Evolutionary conservation across 352 stramenopile species (phyloP).

Genomic region (Phytophthora colocasiae): DNA sequence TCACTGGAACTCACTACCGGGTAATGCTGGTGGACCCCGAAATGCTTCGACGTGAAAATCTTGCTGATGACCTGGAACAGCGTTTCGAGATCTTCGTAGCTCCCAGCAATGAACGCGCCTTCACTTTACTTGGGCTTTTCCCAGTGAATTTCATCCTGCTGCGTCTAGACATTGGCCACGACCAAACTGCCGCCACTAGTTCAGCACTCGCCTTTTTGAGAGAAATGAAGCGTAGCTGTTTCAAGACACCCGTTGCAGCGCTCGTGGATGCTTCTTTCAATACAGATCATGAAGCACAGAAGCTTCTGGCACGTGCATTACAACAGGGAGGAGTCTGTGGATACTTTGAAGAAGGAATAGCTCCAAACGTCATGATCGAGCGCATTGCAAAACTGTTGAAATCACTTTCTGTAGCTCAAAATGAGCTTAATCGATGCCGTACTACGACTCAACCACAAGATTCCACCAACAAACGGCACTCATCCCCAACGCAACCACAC

Average conservation of each 20-base stretch:
- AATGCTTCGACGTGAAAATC: constrained; percentile 65
- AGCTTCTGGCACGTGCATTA: constrained; percentile 58
- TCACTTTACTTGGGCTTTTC: constrained; percentile 70
- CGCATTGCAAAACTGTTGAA: constrained; percentile 61
- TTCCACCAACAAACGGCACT: constrained; percentile 14
- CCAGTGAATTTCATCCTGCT: constrained; percentile 69
- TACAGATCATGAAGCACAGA: constrained; percentile 41
- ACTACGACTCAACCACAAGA: constrained; percentile 29
- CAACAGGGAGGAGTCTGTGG: constrained; percentile 64
- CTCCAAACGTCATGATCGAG: constrained; percentile 45
- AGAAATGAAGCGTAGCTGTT: constrained; percentile 68
- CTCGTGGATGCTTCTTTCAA: constrained; percentile 36
- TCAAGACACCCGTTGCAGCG: constrained; percentile 59
- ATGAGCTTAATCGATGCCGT: constrained; percentile 55
- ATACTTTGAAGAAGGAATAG: constrained; percentile 63
- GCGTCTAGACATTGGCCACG: constrained; percentile 57
- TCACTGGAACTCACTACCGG: constrained; percentile 67
- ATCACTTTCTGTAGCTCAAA: constrained; percentile 59
- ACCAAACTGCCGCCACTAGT: constrained; percentile 61
- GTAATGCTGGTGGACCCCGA: constrained; percentile 73
- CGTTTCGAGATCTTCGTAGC: constrained; percentile 77
- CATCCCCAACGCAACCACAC: constrained; percentile 12
- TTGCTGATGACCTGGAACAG: constrained; percentile 68
- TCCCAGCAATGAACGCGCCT: constrained; percentile 64
- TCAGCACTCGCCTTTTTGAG: constrained; percentile 56